These are phyloP conservation scores for Ophiosphaerella herpotricha DNA, from an alignment of 2,329 filamentous ascomycete genomes.

Conservation along the genomic window DNA sequence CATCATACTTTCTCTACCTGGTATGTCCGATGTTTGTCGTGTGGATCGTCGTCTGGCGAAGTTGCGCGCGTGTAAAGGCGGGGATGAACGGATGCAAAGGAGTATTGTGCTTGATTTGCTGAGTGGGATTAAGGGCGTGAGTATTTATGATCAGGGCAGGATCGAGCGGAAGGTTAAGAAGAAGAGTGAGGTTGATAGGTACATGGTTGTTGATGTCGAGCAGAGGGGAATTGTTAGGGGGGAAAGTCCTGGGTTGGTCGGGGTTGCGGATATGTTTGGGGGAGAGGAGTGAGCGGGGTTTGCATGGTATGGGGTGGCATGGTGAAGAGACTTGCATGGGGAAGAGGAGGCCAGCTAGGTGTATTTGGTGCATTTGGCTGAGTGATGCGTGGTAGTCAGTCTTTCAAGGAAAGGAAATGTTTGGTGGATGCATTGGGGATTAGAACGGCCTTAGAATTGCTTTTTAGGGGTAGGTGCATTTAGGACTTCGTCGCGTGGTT, in stretches of 20 bases:
- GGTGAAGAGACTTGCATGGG: neutral
- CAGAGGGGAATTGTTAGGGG: constrained; percentile 44
- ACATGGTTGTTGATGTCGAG: constrained; percentile 48
- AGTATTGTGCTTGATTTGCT: constrained; percentile 82
- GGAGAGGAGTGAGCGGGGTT: neutral
- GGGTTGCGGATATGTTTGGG: constrained; percentile 53
- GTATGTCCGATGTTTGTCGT: constrained; percentile 66
- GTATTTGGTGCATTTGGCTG: too few relatives aligned
- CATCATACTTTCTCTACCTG: constrained; percentile 79
- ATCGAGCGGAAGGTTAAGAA: constrained; percentile 55
- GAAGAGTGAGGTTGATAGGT: constrained; percentile 44
- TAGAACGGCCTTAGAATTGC: too few relatives aligned
- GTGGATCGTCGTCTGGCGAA: constrained; percentile 61
- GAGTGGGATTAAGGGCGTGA: constrained; percentile 84
- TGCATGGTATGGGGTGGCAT: too few relatives aligned
- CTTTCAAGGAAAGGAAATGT: too few relatives aligned
- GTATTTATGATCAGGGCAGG: constrained; percentile 91
- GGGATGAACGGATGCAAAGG: constrained; percentile 74
- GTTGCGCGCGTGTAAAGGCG: constrained; percentile 50
- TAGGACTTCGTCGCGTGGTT: too few relatives aligned
- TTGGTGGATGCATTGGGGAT: too few relatives aligned
- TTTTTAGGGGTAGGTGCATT: too few relatives aligned
- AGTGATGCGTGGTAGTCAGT: too few relatives aligned
- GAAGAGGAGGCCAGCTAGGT: neutral
- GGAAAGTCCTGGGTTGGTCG: constrained; percentile 48